Evolutionary conservation across 805 yeast species (phyloP).

Genomic region (Lipomyces anomalus): DNA sequence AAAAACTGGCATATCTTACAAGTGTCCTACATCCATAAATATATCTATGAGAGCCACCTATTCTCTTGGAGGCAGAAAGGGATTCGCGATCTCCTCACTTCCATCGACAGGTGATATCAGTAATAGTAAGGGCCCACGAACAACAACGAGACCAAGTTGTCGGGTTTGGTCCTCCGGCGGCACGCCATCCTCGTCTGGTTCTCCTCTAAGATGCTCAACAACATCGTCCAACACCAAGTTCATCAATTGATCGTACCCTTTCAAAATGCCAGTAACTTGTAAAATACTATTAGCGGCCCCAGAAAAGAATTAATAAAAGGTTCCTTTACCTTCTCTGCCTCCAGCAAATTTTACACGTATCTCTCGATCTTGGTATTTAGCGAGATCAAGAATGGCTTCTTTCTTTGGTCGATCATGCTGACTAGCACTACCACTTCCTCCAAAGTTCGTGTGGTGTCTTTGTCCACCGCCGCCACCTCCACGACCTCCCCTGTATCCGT

Average conservation of each 20-base stretch:
- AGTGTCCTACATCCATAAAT: no score
- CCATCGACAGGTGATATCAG: conserved; percentile 69
- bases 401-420: conserved; percentile 70
- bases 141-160: conserved; percentile 69
- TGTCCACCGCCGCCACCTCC: conserved; percentile 13
- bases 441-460: conserved; percentile 8
- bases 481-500: neutral
- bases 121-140: conserved; percentile 75
- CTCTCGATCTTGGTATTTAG: conserved; percentile 64
- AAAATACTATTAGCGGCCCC: neutral
- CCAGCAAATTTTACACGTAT: conserved; percentile 78
- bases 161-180: conserved; percentile 53
- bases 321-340: conserved; percentile 54
- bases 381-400: conserved; percentile 80
- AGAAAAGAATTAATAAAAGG: neutral
- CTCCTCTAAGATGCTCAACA: conserved; percentile 57
- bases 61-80: conserved; percentile 52
- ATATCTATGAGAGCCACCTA: no score
- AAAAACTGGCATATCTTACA: no score
- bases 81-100: conserved; percentile 62
- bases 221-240: conserved; percentile 65
- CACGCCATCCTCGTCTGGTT: conserved; percentile 55
- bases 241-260: conserved; percentile 95
- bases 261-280: conserved; percentile 65
- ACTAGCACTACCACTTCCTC: conserved; percentile 2